Evolutionary conservation across 1,139 yeast genomes (phyloP), one percentile per base, ranked within the genome.

Genomic region (Arxiozyma slooffiae): DNA sequence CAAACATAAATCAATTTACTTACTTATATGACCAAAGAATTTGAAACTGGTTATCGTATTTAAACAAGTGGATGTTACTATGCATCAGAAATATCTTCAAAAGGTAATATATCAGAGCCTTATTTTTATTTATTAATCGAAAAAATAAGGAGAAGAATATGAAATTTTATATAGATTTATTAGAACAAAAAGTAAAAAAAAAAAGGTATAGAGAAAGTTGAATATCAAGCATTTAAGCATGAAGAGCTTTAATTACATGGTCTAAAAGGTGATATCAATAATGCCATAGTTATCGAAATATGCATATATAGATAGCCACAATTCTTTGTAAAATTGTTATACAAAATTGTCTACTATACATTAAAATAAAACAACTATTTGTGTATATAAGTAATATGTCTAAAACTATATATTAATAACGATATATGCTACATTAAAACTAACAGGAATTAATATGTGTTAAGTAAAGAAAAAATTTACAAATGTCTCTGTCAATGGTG

Each of bases 1-100:
- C 81, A 86, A 1, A 70, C 70, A 1, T 74, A 74, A 20, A 52
- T 64, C 7, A 40, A 45, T 17, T 45, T 44, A 30, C 70, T 89
- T 30, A 60, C 72, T 42, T 67, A 67, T 16, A 74, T 92, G 62
- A 80, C 87, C 1, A 70, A 73, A 4, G 62, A 67, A 41, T 90
- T 87, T 62, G 69, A 78, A 52, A 83, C 94, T 0, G 77, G 82
- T 0, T 82, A 92, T 0, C 82, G 96, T 5, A 81, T 90, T 48
- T 89, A 97, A 1, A 80, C 81, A 49, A 86, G 82, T 63, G 98
- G 98, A 14, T 80, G 77, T 55, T 90, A 71, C 63, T 85, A 86
- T 60, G 80, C 89, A 0, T 63, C 58, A 48, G 80, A 81, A 0
- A 73, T 75, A 41, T 68, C 67, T 3, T 80, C 81, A 0, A 58